Conservation (phyloP, 305 asterid genomes). For the Striga hermonthica region DNA sequence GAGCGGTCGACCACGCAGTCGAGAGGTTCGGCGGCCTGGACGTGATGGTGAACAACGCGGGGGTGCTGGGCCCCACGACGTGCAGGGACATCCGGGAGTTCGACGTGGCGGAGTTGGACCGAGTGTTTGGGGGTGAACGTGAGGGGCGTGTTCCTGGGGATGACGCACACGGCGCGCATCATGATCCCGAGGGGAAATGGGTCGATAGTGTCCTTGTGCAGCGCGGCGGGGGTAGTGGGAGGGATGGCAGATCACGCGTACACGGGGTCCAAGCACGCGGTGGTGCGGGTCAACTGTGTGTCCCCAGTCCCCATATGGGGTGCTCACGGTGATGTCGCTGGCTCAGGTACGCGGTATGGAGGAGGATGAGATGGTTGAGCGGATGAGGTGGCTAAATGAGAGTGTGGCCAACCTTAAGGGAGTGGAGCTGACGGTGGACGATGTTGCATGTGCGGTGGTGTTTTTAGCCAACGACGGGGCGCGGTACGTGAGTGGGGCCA, state of each 20-base stretch:
- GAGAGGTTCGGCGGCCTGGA: conserved; percentile 49
- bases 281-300: conserved; percentile 60
- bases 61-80: conserved; percentile 13
- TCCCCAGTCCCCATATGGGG: conserved; percentile 54
- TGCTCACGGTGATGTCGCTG: conserved; percentile 35
- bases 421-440: conserved; percentile 30
- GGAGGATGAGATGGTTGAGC: conserved; percentile 36
- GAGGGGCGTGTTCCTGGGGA: conserved; percentile 45
- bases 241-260: conserved; percentile 48
- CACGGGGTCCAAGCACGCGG: conserved; percentile 49
- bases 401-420: conserved; percentile 35
- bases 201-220: conserved; percentile 46
- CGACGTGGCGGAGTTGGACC: conserved; percentile 34
- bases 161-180: conserved; percentile 52
- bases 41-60: conserved; percentile 67
- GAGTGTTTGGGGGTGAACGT: conserved; percentile 40
- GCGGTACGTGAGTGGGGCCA: conserved; percentile 49
- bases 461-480: conserved; percentile 54
- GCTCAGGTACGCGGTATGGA: conserved; percentile 22
- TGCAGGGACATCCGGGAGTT: conserved; percentile 31
- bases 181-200: conserved; percentile 53
- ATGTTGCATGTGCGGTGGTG: conserved; percentile 48
- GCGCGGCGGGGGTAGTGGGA: conserved; percentile 36
- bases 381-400: background rate
- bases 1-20: conserved; percentile 42